phyloP scores from a whole-genome alignment of 495 filamentous ascomycete genomes.

The Evernia prunastri region DNA sequence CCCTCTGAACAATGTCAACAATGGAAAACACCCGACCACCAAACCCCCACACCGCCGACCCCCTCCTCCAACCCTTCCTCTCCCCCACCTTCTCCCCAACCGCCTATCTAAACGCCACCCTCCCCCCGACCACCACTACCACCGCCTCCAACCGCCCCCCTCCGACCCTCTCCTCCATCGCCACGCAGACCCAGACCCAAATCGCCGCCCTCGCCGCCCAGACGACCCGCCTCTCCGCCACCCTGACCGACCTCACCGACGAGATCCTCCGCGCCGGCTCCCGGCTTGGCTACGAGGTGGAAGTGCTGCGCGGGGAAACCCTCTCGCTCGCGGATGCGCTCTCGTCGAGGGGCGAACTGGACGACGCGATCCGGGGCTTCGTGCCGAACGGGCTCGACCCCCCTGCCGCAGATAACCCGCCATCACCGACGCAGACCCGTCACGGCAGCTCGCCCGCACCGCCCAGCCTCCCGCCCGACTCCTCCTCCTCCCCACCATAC shows the following conservation, averaged over 20 bases:
- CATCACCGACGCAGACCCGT: slow-evolving; percentile 8
- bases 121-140: slow-evolving; percentile 44
- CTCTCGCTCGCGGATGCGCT: slow-evolving; percentile 69
- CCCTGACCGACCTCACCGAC: slow-evolving; percentile 81
- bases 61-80: slow-evolving; percentile 59
- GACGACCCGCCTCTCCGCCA: slow-evolving; percentile 73
- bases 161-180: slow-evolving; percentile 67
- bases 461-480: slow-evolving; percentile 19
- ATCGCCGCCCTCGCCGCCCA: slow-evolving; percentile 84
- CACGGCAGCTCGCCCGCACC: not conserved
- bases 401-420: slow-evolving; percentile 1
- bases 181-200: slow-evolving; percentile 72
- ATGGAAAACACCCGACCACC: slow-evolving; percentile 35
- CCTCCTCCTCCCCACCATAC: not conserved
- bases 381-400: slow-evolving; percentile 46
- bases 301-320: slow-evolving; percentile 82
- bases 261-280: slow-evolving; percentile 85
- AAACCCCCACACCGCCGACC: slow-evolving; percentile 56
- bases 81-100: slow-evolving; percentile 58
- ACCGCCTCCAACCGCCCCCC: slow-evolving; percentile 38
- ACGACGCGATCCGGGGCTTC: slow-evolving; percentile 63
- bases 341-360: slow-evolving; percentile 51
- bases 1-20: too few species aligned
- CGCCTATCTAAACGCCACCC: slow-evolving; percentile 61
- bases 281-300: slow-evolving; percentile 88